Evolutionary conservation across 306 rosid genomes (phyloP).

Genomic region (Prunus mume): DNA sequence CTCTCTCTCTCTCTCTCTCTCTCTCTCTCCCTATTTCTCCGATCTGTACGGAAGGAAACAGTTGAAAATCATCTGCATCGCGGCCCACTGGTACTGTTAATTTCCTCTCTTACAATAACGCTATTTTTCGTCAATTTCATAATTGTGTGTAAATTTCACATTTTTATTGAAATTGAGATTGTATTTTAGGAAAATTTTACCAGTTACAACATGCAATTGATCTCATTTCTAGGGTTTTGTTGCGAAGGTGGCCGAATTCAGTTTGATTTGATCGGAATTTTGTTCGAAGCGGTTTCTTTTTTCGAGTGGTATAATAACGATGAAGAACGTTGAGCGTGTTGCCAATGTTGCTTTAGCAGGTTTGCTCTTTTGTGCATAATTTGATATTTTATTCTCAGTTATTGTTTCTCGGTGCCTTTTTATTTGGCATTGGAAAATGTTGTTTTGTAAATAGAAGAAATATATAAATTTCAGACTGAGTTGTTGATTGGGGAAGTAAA

Average conservation of each 20-base stretch:
- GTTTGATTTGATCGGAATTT: constrained; percentile 36
- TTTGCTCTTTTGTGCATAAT: constrained; percentile 22
- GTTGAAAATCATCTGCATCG: constrained; percentile 21
- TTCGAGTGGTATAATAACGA: constrained; percentile 22
- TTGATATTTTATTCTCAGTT: not conserved
- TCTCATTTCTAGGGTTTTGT: constrained; percentile 29
- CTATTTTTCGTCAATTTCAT: not conserved
- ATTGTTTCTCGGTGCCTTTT: not conserved
- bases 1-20: constrained; percentile 5
- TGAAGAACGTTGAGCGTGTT: constrained; percentile 81
- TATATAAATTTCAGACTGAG: not conserved
- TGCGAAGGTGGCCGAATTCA: constrained; percentile 45
- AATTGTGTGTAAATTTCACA: not conserved
- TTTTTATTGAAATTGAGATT: not conserved
- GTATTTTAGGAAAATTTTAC: not conserved
- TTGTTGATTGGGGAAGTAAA: not conserved
- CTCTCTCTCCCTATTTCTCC: constrained; percentile 6
- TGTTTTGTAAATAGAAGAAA: not conserved
- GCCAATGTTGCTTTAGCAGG: constrained; percentile 91
- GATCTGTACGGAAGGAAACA: constrained; percentile 47
- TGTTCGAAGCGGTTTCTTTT: constrained; percentile 8
- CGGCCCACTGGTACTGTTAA: constrained; percentile 35
- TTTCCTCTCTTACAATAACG: not conserved
- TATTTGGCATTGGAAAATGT: not conserved
- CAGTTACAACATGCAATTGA: constrained; percentile 4